Conservation (phyloP, 768 basidiomycete genomes). For the Mycena crocata region DNA sequence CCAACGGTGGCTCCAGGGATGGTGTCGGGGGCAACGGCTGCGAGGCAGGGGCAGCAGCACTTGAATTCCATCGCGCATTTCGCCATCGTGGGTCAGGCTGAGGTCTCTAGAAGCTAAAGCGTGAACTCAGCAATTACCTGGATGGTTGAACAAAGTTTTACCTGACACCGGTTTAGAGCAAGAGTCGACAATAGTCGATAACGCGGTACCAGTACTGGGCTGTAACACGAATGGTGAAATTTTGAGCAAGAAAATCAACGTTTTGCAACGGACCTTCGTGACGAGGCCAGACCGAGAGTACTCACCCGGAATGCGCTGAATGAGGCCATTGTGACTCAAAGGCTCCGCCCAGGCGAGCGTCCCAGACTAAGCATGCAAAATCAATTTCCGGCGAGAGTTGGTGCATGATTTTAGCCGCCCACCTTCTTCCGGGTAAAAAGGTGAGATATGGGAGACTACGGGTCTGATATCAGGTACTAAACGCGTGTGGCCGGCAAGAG, state of each 20-base stretch:
- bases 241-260: background rate
- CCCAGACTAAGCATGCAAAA: background rate
- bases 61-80: slow-evolving; percentile 30
- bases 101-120: slow-evolving; percentile 26
- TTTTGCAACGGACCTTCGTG: background rate
- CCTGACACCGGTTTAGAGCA: slow-evolving; percentile 14
- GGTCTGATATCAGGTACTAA: no score
- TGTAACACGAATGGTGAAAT: background rate
- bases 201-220: slow-evolving; percentile 25
- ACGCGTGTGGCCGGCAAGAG: no score
- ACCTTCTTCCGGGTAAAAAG: no score
- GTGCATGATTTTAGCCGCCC: no score
- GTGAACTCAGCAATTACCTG: slow-evolving; percentile 24
- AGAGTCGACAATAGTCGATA: slow-evolving; percentile 26
- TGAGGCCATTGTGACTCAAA: slow-evolving; percentile 2
- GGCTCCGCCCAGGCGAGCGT: background rate
- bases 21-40: background rate
- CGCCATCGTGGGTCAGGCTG: slow-evolving; percentile 26
- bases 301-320: slow-evolving; percentile 9
- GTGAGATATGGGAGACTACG: no score
- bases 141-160: background rate
- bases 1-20: background rate
- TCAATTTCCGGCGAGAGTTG: no score
- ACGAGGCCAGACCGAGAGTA: slow-evolving; percentile 11
- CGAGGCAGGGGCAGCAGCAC: background rate